Conservation (phyloP, 2,329 filamentous ascomycete genomes). For the Penicillium frequentans region DNA sequence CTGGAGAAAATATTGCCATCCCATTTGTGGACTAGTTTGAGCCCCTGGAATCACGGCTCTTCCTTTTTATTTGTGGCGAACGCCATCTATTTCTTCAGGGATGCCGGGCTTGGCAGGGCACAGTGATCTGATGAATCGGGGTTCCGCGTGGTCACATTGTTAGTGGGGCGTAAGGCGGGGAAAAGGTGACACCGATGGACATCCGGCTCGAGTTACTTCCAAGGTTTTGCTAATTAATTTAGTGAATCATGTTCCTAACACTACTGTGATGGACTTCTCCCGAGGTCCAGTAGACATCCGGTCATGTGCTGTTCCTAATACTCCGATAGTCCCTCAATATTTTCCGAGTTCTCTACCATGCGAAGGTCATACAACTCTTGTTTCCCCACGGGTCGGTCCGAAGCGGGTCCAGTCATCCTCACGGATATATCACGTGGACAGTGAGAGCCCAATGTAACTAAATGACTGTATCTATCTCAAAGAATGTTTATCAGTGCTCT, state of each 20-base stretch:
- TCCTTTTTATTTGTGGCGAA: background rate
- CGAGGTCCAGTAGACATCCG: background rate
- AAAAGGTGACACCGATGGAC: background rate
- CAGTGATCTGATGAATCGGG: background rate
- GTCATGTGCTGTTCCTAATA: background rate
- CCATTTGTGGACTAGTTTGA: background rate
- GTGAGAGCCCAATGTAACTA: too few relatives aligned
- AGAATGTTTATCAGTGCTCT: background rate
- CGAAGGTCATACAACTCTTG: background rate
- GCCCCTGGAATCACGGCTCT: background rate
- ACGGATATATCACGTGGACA: background rate
- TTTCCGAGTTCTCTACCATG: background rate
- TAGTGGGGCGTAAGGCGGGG: background rate
- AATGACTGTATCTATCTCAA: too few relatives aligned
- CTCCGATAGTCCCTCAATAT: background rate
- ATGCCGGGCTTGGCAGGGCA: background rate
- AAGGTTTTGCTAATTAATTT: background rate
- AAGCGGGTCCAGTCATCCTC: background rate
- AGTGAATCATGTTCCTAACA: background rate
- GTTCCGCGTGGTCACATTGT: background rate
- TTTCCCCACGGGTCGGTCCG: background rate
- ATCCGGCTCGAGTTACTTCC: background rate
- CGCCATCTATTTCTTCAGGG: background rate
- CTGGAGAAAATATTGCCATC: background rate
- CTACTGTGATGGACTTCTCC: background rate